Conservation (phyloP, 2,329 filamentous ascomycete genomes). For the Ophiostoma sp. region DNA sequence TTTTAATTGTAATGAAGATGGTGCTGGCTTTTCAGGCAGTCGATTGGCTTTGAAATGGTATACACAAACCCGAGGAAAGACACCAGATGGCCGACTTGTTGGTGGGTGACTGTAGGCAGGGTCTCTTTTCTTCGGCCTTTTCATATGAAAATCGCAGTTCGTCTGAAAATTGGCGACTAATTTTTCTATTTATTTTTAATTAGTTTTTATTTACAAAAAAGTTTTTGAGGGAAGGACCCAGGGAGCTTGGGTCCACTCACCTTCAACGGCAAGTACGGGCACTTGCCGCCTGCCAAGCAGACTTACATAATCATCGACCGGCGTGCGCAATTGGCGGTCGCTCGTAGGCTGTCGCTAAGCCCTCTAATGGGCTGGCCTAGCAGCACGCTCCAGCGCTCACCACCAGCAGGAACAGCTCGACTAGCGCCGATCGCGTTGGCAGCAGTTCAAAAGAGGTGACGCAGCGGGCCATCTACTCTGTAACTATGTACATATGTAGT, state of each 20-base stretch:
- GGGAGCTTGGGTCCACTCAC: background rate
- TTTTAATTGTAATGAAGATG: background rate
- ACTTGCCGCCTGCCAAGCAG: background rate
- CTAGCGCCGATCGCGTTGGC: slow-evolving; percentile 7
- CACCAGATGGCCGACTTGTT: background rate
- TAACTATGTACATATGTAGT: background rate
- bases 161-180: background rate
- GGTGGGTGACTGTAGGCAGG: background rate
- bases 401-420: slow-evolving; percentile 1
- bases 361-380: background rate
- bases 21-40: background rate
- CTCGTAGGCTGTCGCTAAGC: background rate
- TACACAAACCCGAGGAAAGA: background rate
- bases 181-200: slow-evolving; percentile 1
- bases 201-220: slow-evolving; percentile 7
- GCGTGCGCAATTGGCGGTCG: slow-evolving; percentile 7
- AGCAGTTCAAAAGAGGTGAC: slow-evolving; percentile 7
- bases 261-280: background rate
- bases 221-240: background rate
- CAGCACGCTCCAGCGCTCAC: background rate
- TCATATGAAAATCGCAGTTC: background rate
- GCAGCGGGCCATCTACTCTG: background rate
- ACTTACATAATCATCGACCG: background rate
- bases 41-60: background rate
- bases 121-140: background rate